These are phyloP conservation scores for Nigrospora oryzae DNA, from an alignment of 2,329 filamentous ascomycete species.

Conservation along the genomic window DNA sequence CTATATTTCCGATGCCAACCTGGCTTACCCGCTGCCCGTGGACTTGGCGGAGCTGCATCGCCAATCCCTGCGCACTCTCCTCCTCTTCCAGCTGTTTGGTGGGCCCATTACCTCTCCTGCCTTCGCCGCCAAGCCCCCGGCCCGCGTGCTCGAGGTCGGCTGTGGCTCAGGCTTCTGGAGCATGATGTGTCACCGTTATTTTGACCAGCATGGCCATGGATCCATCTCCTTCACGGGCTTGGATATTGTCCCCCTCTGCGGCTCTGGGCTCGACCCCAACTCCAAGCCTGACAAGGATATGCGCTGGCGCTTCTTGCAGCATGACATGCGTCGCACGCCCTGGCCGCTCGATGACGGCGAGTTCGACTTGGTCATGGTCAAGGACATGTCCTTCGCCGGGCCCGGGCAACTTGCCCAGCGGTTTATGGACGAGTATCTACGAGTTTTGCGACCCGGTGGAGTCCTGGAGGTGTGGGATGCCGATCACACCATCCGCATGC, in stretches of 20 bases:
- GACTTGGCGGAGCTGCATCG: conserved; percentile 83
- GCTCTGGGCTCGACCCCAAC: conserved; percentile 23
- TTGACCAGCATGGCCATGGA: conserved; percentile 57
- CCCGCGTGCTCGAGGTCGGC: conserved; percentile 73
- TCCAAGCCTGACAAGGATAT: conserved; percentile 61
- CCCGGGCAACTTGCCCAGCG: conserved; percentile 48
- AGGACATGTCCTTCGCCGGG: conserved; percentile 66
- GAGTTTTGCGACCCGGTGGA: conserved; percentile 70
- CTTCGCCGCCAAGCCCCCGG: conserved; percentile 59
- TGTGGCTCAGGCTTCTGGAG: conserved; percentile 90
- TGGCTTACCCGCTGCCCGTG: conserved; percentile 78
- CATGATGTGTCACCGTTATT: conserved; percentile 76
- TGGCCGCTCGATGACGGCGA: conserved; percentile 72
- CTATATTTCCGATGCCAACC: conserved; percentile 66
- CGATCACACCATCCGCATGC: conserved; percentile 74
- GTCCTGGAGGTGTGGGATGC: conserved; percentile 84
- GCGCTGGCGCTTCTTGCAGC: conserved; percentile 82
- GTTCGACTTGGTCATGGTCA: conserved; percentile 84
- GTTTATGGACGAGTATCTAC: conserved; percentile 63
- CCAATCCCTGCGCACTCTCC: conserved; percentile 74
- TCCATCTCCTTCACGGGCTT: conserved; percentile 74
- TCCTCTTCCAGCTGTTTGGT: conserved; percentile 75
- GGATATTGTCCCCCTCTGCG: conserved; percentile 67
- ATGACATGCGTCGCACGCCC: conserved; percentile 69
- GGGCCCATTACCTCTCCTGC: conserved; percentile 67